Percentiles rank a stretch among this genome's conserved stretches.
phyloP scores from a whole-genome alignment of 2,329 filamentous ascomycete species.

The Aspergillus carbonarius region DNA sequence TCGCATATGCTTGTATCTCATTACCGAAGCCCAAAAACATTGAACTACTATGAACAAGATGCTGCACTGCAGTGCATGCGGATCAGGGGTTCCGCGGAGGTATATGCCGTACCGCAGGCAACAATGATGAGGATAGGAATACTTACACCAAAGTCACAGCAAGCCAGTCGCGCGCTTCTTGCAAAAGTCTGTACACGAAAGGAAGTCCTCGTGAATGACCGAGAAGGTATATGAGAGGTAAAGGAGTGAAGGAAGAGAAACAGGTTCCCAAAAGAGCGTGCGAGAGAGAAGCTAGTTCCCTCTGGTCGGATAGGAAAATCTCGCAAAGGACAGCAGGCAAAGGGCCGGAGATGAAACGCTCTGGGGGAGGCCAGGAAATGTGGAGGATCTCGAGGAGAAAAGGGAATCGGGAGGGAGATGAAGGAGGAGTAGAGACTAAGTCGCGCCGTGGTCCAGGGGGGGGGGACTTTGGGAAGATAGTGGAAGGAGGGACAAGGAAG shows the following conservation, averaged over 20 bases:
- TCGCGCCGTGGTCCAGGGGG: conserved; percentile 6
- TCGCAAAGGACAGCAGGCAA: conserved; percentile 27
- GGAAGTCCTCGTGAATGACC: conserved; percentile 5
- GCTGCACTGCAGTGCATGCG: background rate
- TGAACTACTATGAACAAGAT: background rate
- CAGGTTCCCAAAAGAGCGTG: conserved; percentile 42
- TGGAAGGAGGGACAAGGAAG: conserved; percentile 12
- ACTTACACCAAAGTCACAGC: conserved; percentile 28
- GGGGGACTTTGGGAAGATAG: conserved; percentile 1
- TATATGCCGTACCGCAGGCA: too few species aligned
- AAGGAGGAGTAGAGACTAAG: conserved; percentile 9
- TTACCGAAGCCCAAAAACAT: too few species aligned
- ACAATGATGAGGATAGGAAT: conserved; percentile 13
- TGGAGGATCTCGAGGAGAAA: conserved; percentile 21
- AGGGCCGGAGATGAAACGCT: conserved; percentile 19
- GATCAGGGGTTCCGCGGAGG: background rate
- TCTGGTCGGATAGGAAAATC: conserved; percentile 43
- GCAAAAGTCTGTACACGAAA: conserved; percentile 28
- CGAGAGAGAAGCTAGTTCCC: conserved; percentile 38
- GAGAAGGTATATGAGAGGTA: conserved; percentile 11
- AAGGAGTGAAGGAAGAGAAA: conserved; percentile 26
- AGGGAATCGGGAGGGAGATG: conserved; percentile 25
- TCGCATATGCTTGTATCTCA: too few species aligned
- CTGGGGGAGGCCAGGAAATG: conserved; percentile 23
- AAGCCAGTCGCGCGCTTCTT: conserved; percentile 29